A percentile compares a stretch with the other conserved stretches of the same genome.
These are phyloP conservation scores for Diaporthe destruens DNA, from an alignment of 2,329 filamentous ascomycete genomes.

Conservation along the genomic window DNA sequence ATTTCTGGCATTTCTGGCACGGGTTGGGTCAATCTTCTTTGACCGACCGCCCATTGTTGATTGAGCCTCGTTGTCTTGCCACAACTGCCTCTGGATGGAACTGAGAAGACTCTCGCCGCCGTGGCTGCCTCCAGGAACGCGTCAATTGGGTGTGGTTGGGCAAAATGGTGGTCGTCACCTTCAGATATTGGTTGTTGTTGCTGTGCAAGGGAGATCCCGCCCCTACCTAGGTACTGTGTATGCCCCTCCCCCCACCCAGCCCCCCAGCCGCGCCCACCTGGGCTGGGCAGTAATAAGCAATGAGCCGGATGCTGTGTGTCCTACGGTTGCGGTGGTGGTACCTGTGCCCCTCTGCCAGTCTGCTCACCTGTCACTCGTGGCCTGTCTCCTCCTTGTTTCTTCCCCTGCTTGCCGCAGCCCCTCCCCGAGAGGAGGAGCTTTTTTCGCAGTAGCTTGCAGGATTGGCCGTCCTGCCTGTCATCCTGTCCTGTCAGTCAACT, in stretches of 20 bases:
- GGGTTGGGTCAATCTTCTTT: slow-evolving; percentile 17
- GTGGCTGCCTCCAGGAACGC: slow-evolving; percentile 19
- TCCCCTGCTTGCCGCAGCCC: slow-evolving; percentile 25
- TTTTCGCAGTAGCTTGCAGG: slow-evolving; percentile 14
- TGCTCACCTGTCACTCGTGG: slow-evolving; percentile 13
- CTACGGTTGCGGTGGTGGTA: background rate
- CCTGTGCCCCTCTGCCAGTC: background rate
- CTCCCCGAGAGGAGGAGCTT: slow-evolving; percentile 26
- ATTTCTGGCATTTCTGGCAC: background rate
- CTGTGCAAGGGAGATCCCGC: slow-evolving; percentile 17
- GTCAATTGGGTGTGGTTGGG: slow-evolving; percentile 6
- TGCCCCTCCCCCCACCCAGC: background rate
- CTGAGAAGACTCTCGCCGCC: background rate
- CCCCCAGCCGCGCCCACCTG: slow-evolving; percentile 1
- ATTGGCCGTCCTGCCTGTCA: slow-evolving; percentile 1
- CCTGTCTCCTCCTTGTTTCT: background rate
- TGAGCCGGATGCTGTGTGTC: background rate
- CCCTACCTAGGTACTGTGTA: background rate
- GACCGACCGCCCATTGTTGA: no score
- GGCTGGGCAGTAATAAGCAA: background rate
- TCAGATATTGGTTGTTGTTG: slow-evolving; percentile 13
- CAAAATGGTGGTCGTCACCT: slow-evolving; percentile 3
- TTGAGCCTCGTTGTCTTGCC: background rate
- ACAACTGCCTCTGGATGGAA: background rate
- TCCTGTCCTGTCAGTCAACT: background rate